Percentiles rank a stretch among this genome's conserved stretches.
phyloP scores from a whole-genome alignment of 2,329 filamentous ascomycete species.

The Verticillium isaacii region DNA sequence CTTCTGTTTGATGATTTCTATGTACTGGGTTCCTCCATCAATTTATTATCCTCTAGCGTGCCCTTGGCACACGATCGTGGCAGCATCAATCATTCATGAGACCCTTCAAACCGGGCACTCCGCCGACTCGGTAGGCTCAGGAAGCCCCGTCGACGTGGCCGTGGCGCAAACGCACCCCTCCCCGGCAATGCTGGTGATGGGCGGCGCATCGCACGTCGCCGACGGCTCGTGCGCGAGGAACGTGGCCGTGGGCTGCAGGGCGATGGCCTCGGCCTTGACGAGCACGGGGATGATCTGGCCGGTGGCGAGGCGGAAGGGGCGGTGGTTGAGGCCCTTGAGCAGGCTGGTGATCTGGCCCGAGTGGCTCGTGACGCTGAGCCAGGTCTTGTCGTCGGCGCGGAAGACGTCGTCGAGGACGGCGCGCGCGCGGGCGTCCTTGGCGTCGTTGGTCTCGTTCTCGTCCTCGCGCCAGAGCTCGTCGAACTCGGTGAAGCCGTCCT shows the following conservation, averaged over 20 bases:
- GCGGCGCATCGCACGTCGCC: conserved; percentile 38
- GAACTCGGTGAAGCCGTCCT: conserved; percentile 55
- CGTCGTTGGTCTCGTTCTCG: conserved; percentile 35
- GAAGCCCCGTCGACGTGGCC: conserved; percentile 6
- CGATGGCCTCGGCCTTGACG: conserved; percentile 49
- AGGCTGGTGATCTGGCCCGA: conserved; percentile 50
- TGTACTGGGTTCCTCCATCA: too few species aligned
- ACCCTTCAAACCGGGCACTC: not conserved
- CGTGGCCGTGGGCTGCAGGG: conserved; percentile 22
- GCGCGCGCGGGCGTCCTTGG: conserved; percentile 46
- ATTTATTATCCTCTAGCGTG: too few species aligned
- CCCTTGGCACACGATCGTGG: too few species aligned
- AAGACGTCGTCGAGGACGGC: conserved; percentile 54
- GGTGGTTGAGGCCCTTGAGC: conserved; percentile 54
- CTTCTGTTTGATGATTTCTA: not conserved
- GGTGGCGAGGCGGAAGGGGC: conserved; percentile 57
- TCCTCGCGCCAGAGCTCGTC: conserved; percentile 39
- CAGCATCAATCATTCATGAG: not conserved
- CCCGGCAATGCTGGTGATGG: conserved; percentile 34
- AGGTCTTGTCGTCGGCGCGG: conserved; percentile 43
- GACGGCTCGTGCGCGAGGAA: conserved; percentile 30
- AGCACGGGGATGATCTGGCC: conserved; percentile 65
- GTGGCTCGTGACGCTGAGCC: conserved; percentile 57
- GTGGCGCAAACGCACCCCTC: conserved; percentile 37
- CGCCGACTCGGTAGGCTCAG: conserved; percentile 6